Conservation (phyloP, 2,329 filamentous ascomycete species). For the Fusarium tricinctum region DNA sequence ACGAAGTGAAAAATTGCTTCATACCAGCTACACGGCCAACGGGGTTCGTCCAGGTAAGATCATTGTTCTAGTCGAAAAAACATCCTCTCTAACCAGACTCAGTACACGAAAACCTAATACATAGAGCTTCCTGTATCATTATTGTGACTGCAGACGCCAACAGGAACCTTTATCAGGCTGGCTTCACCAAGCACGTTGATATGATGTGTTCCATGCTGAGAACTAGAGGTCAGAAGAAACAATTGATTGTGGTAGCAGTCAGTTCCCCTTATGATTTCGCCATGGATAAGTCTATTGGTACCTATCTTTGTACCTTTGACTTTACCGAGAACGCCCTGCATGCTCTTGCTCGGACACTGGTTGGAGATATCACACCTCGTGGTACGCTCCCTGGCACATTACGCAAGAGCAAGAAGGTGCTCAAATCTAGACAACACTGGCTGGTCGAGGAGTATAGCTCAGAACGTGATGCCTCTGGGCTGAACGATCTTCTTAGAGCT, state of each 20-base stretch:
- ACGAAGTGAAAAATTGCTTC: constrained; percentile 86
- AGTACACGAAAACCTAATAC: constrained; percentile 93
- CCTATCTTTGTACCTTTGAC: constrained; percentile 95
- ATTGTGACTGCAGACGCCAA: constrained; percentile 95
- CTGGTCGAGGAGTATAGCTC: constrained; percentile 90
- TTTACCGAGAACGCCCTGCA: constrained; percentile 94
- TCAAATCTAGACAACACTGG: constrained; percentile 95
- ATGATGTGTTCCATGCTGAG: constrained; percentile 93
- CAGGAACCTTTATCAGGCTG: constrained; percentile 91
- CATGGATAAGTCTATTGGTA: constrained; percentile 89
- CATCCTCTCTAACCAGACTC: constrained; percentile 10
- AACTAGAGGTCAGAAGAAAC: constrained; percentile 84
- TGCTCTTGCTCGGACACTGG: constrained; percentile 84
- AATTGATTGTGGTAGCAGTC: constrained; percentile 89
- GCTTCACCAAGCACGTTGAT: constrained; percentile 95
- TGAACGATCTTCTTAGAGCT: constrained; percentile 81
- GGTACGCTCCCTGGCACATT: constrained; percentile 79
- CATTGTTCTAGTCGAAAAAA: neutral
- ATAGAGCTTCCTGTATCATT: constrained; percentile 87
- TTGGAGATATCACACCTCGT: constrained; percentile 76
- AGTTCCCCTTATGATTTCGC: constrained; percentile 98
- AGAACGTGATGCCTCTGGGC: constrained; percentile 78
- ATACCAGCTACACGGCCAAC: constrained; percentile 96
- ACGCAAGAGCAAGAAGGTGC: constrained; percentile 86
- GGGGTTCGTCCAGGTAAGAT: constrained; percentile 79